A percentile compares a stretch with the other conserved stretches of the same genome.
Conservation (phyloP, 148 eudicot species). For the Euryodendron excelsum region DNA sequence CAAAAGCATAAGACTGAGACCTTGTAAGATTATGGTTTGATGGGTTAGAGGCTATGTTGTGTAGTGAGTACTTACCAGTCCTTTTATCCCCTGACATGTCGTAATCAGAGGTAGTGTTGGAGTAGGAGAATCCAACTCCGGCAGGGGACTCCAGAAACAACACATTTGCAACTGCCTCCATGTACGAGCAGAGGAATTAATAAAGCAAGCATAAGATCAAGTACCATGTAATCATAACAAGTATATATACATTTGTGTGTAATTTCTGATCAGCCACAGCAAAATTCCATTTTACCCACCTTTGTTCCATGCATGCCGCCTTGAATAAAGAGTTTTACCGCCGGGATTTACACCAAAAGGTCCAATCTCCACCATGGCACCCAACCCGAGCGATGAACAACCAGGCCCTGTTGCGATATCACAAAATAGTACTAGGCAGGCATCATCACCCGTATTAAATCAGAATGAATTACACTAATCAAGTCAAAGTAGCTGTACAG, state of each 20-base stretch:
- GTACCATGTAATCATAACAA: no score
- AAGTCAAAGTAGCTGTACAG: no score
- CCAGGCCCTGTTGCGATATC: constrained; percentile 38
- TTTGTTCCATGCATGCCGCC: constrained; percentile 40
- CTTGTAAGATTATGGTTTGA: no score
- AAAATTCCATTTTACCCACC: constrained; percentile 18
- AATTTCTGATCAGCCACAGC: neutral
- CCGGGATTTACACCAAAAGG: constrained; percentile 49
- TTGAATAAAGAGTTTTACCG: constrained; percentile 38
- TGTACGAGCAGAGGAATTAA: neutral
- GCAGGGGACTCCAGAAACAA: constrained; percentile 38
- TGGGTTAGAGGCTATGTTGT: no score
- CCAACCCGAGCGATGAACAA: constrained; percentile 51
- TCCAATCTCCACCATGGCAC: constrained; percentile 56
- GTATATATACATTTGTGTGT: no score
- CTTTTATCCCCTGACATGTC: constrained; percentile 22
- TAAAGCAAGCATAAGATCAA: no score
- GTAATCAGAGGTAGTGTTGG: constrained; percentile 39
- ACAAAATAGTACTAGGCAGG: no score
- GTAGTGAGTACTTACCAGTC: no score
- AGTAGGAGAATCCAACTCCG: constrained; percentile 55
- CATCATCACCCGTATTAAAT: no score
- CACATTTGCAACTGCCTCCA: constrained; percentile 37
- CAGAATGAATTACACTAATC: no score
- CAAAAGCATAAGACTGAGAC: no score